Base-by-base conservation (phyloP, 2,329 filamentous ascomycete genomes). In the Pseudogymnoascus sp. region DNA sequence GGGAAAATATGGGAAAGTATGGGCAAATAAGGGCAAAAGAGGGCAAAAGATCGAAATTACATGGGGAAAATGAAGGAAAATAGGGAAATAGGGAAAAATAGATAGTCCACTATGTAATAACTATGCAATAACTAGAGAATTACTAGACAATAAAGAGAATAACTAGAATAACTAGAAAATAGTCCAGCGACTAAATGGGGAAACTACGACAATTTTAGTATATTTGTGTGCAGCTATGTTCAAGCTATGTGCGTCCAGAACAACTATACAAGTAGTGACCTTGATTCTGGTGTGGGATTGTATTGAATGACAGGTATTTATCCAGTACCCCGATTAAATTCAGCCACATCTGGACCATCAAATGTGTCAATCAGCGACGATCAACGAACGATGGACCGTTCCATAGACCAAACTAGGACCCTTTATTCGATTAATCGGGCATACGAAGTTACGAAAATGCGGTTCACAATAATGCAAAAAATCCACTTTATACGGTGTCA, bases 401-500 rank as follows among this genome's bases (percentile, higher is more conserved):
- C 41, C 41, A 28, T 47, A 14, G 41, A 25, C 41, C 6, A 20
- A 47, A 30, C 22, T 11, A 12, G 9, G 41, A 47, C 41, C 41
- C 22, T 41, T 50, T 9, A 47, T 8, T 47, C 41, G 41, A 25
- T 9, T 33, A 33, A 5, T 33, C 30, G 41, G 22, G 11, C 25
- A 50, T 50, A 50, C 22, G 43, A 47, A 50, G 22, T 28, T 25
- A 8, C 11, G 4, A 22, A 25, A 43, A 6, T 25, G 11, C 12
- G 43, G 43, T 50, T 50, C 43, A 16, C 9, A 50, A 30, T 50
- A 50, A 25, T 50, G 43, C 43, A 28, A 50, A 50, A 25, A 28
- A 50, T 50, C 43, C 43, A 50, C 43, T 50, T 50, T 28, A 50
- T 50, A 50, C 43, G 43, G 14, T 50, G 43, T 50, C 14, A 50